phyloP scores from a whole-genome alignment of 78 protist species.

The Cavenderia fasciculata region DNA sequence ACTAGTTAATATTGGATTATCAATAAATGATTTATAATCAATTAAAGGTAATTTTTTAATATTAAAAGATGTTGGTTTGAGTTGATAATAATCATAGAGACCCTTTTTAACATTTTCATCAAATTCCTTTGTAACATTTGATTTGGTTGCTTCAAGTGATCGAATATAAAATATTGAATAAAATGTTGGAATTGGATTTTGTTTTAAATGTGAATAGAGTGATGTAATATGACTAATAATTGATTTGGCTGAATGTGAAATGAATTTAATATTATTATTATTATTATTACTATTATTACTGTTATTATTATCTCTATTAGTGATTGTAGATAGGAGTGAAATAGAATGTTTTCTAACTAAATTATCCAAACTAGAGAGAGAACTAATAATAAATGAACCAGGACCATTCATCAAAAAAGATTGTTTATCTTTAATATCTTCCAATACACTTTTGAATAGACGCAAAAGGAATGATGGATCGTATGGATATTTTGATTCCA shows the following conservation, averaged over 20 bases:
- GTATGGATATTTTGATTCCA: constrained; percentile 10
- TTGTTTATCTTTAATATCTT: constrained; percentile 1
- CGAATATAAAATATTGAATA: no score
- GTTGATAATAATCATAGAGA: no score
- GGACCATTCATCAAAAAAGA: constrained; percentile 68
- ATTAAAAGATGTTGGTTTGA: no score
- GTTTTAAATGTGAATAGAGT: background rate
- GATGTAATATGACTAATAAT: constrained; percentile 26
- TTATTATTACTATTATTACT: background rate
- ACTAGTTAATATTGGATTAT: no score
- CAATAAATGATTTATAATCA: no score
- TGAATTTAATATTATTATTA: background rate
- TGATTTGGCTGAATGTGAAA: background rate
- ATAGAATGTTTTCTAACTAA: constrained; percentile 31
- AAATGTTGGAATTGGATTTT: background rate
- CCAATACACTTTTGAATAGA: background rate
- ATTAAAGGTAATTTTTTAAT: no score
- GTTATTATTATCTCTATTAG: background rate
- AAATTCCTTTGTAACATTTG: no score
- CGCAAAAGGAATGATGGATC: constrained; percentile 53
- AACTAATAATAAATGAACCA: constrained; percentile 11
- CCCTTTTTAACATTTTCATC: no score
- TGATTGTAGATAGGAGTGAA: no score
- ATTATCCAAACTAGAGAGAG: constrained; percentile 1
- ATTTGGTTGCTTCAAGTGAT: no score